Base-by-base conservation (phyloP, 2,329 filamentous ascomycete genomes). In the Colletotrichum sansevieriae region DNA sequence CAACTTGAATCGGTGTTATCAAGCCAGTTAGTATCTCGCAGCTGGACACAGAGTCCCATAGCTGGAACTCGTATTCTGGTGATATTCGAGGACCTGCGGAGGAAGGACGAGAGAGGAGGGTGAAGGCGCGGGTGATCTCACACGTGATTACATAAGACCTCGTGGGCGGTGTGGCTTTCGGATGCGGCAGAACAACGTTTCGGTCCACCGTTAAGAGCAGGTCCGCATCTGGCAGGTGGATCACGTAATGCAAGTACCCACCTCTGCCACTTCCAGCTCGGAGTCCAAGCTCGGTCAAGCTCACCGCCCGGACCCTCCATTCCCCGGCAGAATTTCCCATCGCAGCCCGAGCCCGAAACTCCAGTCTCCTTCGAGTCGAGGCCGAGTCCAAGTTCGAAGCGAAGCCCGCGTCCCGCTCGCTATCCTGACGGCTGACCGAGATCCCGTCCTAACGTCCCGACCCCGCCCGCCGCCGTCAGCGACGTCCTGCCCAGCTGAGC, bases 311-410 rank as follows among this genome's bases (percentile, higher is more conserved):
- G 57, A 65, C 55, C 46, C 35, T 57, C 59, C 33, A 22, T 18
- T 7, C 18, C 47, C 10, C 63, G 70, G 70, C 70, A 71, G 70
- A 71, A 71, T 70, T 58, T 65, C 70, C 67, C 58, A 44, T 46
- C 29, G 60, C 46, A 18, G 52, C 33, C 59, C 59, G 49, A 55
- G 52, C 62, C 66, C 66, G 66, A 65, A 65, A 65, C 65, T 59
- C 46, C 18, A 18, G 18, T 18, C 2, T 22, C 22, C 49, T n/a
- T 54, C 52, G 41, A 22, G 47, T 64, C 67, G 61, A 61, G 49
- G 41, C 58, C 29, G 33, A 55, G 37, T 33, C 29, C 39, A 3
- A 4, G 4, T 3, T 3, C 22, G 22, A 60, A 39, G 43, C 49
- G 47, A 43, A 62, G 59, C 59, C 54, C 47, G 47, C 47, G 37